Evolutionary conservation across 2,329 filamentous ascomycete genomes (phyloP), one percentile per base, ranked within the genome.

Genomic region (Whalleya microplaca): DNA sequence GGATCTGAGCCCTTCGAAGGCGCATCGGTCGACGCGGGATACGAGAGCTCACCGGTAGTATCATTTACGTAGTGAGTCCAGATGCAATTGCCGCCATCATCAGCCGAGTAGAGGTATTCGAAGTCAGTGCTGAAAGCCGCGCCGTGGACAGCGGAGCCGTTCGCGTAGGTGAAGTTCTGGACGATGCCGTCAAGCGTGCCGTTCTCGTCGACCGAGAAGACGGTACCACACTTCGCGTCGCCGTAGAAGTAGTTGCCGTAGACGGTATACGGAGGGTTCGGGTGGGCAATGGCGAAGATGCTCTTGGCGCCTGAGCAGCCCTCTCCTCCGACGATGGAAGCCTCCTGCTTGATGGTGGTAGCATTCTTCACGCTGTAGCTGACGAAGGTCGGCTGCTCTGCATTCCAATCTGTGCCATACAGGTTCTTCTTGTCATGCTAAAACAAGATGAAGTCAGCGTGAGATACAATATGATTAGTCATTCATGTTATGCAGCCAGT

Each of bases 21-120:
- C 10, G 61, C 68, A 1, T 42, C 23, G 16, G 66, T 7, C 14
- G 44, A 53, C 10, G 23, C 45, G 0, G 65, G 55, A 14, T 37
- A 32, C 2, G 47, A 42, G 4, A 71, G 41, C 3, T 46, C 37
- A 3, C 68, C 68, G 3, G 63, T 64, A 5, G 7, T 20, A 7
- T 4, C 21, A 42, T 66, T 60, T 49, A 69, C 62, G 6, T 12
- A 42, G 48, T 73, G 72, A 14, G 69, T 67, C 71, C 69, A 72
- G 29, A 74, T 73, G 53, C 76, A 75, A 65, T 81, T 79, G 48
- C 74, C 77, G 21, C 68, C 69, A 60, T 78, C 74, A 60, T 81
- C 78, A 19, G 79, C 78, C 10, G 78, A 80, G 66, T 80, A 78
- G 16, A 82, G 66, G 60, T 76, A 78, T 43, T 72, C 70, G 53